Evolutionary conservation across 2,329 filamentous ascomycete genomes (phyloP).

Genomic region (Aspergillus proliferans): DNA sequence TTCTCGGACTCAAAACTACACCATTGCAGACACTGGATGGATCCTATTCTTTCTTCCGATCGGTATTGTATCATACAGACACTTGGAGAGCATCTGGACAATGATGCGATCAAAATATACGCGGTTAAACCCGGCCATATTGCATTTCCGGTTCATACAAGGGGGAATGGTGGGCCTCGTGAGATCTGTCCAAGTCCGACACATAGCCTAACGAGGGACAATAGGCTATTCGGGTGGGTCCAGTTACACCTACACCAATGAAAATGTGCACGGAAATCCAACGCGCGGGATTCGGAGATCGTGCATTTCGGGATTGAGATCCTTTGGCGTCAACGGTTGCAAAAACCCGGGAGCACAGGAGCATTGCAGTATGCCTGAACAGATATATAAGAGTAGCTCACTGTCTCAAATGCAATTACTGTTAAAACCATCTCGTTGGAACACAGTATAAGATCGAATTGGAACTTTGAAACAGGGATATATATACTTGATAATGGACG

Average conservation of each 20-base stretch:
- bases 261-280: too few relatives aligned
- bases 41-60: background rate
- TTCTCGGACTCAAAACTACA: background rate
- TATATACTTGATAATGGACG: background rate
- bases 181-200: background rate
- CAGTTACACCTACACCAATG: too few relatives aligned
- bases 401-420: background rate
- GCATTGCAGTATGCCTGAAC: too few relatives aligned
- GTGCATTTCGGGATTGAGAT: background rate
- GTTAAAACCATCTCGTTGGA: background rate
- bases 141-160: too few relatives aligned
- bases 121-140: too few relatives aligned
- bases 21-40: background rate
- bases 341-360: background rate
- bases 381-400: background rate
- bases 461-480: too few relatives aligned
- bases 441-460: background rate
- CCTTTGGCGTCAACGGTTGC: background rate
- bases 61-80: background rate
- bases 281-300: background rate
- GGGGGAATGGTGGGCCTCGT: background rate
- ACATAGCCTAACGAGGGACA: background rate
- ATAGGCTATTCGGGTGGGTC: background rate
- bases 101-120: background rate
- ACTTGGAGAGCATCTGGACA: background rate